Conservation (phyloP, 2,329 filamentous ascomycete genomes). For the Colletotrichum spaethianum region DNA sequence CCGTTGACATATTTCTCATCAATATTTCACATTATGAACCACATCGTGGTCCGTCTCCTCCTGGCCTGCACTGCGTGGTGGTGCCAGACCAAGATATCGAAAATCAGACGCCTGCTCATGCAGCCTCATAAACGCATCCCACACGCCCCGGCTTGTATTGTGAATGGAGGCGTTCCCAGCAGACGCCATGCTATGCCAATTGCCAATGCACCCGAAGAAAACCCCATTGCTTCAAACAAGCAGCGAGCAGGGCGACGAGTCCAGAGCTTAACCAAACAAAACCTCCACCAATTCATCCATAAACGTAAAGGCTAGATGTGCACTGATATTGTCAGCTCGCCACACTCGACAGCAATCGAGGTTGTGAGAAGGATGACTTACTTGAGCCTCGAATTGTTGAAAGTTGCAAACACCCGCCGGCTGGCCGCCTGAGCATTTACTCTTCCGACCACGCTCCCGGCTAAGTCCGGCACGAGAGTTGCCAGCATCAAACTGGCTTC, state of each 20-base stretch:
- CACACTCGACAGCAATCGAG: constrained; percentile 44
- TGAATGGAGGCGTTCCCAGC: background rate
- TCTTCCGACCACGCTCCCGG: constrained; percentile 92
- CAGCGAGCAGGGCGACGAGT: background rate
- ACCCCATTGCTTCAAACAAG: background rate
- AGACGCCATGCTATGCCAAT: constrained; percentile 2
- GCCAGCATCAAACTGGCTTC: constrained; percentile 92
- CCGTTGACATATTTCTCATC: background rate
- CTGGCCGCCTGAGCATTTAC: constrained; percentile 93
- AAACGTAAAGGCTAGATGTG: constrained; percentile 79
- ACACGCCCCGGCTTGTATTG: background rate
- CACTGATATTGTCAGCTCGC: constrained; percentile 55
- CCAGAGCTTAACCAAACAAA: constrained; percentile 65
- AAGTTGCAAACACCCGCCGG: constrained; percentile 87
- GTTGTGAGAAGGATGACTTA: constrained; percentile 61
- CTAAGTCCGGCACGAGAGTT: constrained; percentile 91
- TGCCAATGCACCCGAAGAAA: background rate
- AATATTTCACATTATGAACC: constrained; percentile 4
- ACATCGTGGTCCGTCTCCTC: background rate
- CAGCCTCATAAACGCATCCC: constrained; percentile 8
- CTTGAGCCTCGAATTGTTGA: constrained; percentile 95
- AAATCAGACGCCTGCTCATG: constrained; percentile 21
- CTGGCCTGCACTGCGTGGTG: background rate
- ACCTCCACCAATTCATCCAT: constrained; percentile 79
- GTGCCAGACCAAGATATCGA: constrained; percentile 3